Percentiles rank a stretch among this genome's conserved stretches.
phyloP scores from a whole-genome alignment of 2,329 filamentous ascomycete genomes.

The Monosporascus sp. region DNA sequence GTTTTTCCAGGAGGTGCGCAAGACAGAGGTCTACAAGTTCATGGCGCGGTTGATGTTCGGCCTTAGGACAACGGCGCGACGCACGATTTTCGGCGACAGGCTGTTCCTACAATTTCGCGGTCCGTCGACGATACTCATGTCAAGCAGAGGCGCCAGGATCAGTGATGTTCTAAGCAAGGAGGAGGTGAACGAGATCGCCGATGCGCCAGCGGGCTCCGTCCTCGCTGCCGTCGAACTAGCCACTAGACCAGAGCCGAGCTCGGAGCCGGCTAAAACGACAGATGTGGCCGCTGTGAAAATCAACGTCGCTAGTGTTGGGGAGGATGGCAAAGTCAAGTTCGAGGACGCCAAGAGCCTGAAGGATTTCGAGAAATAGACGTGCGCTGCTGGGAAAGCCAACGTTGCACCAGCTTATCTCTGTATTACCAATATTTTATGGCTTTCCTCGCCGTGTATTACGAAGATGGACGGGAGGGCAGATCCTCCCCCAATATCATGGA shows the following conservation, averaged over 20 bases:
- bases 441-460: too few species aligned
- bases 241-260: slow-evolving; percentile 29
- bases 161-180: slow-evolving; percentile 70
- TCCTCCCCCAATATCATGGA: too few species aligned
- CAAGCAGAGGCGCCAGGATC: slow-evolving; percentile 75
- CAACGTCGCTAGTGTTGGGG: slow-evolving; percentile 50
- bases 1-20: slow-evolving; percentile 68
- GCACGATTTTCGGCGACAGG: slow-evolving; percentile 89
- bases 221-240: slow-evolving; percentile 50
- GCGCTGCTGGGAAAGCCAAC: too few species aligned
- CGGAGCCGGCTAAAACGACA: slow-evolving; percentile 21
- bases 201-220: slow-evolving; percentile 67
- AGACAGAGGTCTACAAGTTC: slow-evolving; percentile 67
- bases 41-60: slow-evolving; percentile 60
- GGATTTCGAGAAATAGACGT: slow-evolving; percentile 35
- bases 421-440: too few species aligned
- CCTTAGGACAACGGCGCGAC: slow-evolving; percentile 69
- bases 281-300: slow-evolving; percentile 38
- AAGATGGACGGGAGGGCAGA: too few species aligned
- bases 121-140: slow-evolving; percentile 78
- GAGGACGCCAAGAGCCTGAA: slow-evolving; percentile 54
- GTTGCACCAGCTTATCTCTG: too few species aligned
- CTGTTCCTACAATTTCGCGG: slow-evolving; percentile 88
- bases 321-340: slow-evolving; percentile 63
- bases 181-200: slow-evolving; percentile 87